phyloP scores from a whole-genome alignment of 495 filamentous ascomycete genomes.

The Penicillium bovifimosum region DNA sequence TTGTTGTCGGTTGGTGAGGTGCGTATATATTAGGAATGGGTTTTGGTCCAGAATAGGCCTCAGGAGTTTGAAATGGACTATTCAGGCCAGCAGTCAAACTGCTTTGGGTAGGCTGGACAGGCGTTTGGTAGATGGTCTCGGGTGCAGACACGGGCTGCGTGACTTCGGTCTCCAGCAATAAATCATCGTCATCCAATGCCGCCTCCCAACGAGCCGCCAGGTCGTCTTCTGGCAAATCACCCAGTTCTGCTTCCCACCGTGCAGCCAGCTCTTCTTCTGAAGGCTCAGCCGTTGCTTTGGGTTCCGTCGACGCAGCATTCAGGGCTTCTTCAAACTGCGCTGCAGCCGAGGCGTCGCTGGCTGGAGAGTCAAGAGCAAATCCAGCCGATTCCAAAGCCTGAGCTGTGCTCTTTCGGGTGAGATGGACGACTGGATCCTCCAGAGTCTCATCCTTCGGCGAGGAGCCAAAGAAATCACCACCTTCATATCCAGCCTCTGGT shows the following conservation, averaged over 20 bases:
- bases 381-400: constrained; percentile 36
- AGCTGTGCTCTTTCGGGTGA: constrained; percentile 41
- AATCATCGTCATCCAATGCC: constrained; percentile 77
- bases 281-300: constrained; percentile 13
- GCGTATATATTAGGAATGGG: constrained; percentile 28
- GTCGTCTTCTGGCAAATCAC: constrained; percentile 52
- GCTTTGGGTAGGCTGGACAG: constrained; percentile 6
- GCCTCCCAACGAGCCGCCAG: constrained; percentile 79
- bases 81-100: constrained; percentile 15
- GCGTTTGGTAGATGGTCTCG: constrained; percentile 10
- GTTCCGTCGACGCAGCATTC: constrained; percentile 23
- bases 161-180: constrained; percentile 60
- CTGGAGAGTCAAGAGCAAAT: constrained; percentile 24
- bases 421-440: constrained; percentile 17
- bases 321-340: constrained; percentile 28
- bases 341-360: constrained; percentile 30
- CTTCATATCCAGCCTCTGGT: not conserved
- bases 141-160: constrained; percentile 27
- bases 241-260: constrained; percentile 78
- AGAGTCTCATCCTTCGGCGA: not conserved
- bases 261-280: constrained; percentile 63
- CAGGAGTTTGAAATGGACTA: constrained; percentile 32
- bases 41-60: constrained; percentile 17
- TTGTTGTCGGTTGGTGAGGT: constrained; percentile 43
- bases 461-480: constrained; percentile 24